A percentile compares a stretch with the other conserved stretches of the same genome.
Evolutionary conservation across 495 filamentous ascomycete species (phyloP).

Genomic region (Penicillium coprophilum): DNA sequence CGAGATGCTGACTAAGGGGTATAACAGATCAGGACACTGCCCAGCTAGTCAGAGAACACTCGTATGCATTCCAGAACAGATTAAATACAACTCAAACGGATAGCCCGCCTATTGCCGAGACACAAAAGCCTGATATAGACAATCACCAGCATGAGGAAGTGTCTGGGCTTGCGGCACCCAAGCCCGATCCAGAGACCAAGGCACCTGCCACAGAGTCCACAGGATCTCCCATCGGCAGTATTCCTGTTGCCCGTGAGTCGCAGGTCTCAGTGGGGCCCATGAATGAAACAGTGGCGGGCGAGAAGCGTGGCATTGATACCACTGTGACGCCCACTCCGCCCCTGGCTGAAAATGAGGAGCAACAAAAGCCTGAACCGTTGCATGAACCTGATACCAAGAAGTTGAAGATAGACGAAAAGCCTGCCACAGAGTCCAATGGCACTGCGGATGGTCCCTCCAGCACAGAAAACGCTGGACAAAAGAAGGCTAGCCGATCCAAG

Average conservation of each 20-base stretch:
- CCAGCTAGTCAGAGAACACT: conserved; percentile 15
- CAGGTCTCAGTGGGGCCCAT: conserved; percentile 11
- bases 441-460: conserved; percentile 3
- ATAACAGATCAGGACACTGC: conserved; percentile 6
- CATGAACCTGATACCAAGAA: conserved; percentile 31
- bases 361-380: conserved; percentile 15
- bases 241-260: conserved; percentile 3
- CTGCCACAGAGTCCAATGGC: conserved; percentile 19
- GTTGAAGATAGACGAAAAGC: conserved; percentile 28
- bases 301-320: conserved; percentile 36
- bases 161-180: background rate
- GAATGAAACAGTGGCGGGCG: conserved; percentile 22
- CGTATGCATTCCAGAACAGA: conserved; percentile 20
- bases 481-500: conserved; percentile 35
- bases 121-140: background rate
- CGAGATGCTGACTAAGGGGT: conserved; percentile 23
- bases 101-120: conserved; percentile 4
- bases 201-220: background rate
- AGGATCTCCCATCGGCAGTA: background rate
- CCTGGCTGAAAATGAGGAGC: conserved; percentile 10
- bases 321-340: conserved; percentile 9
- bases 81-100: conserved; percentile 23
- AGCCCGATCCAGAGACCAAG: background rate
- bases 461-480: conserved; percentile 25
- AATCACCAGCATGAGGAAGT: background rate